phyloP scores from a whole-genome alignment of 495 filamentous ascomycete species.

The Lepidopterella palustris region DNA sequence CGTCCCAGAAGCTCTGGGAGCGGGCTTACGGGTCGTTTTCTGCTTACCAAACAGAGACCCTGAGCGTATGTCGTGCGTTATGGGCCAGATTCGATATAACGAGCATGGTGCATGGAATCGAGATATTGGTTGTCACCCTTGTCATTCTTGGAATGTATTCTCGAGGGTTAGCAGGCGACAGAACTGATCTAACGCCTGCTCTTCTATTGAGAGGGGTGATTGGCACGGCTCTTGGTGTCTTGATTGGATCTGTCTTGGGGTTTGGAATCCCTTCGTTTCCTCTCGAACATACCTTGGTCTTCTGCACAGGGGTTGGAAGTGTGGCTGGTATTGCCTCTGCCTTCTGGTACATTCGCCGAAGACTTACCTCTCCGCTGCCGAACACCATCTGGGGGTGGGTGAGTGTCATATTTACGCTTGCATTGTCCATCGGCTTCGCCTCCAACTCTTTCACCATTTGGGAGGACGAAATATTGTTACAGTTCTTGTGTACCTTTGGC shows the following conservation, averaged over 20 bases:
- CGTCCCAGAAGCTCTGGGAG: conserved; percentile 34
- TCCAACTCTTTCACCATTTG: conserved; percentile 98
- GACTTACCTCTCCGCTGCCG: conserved; percentile 57
- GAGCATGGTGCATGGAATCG: conserved; percentile 75
- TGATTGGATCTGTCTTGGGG: conserved; percentile 27
- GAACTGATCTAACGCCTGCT: conserved; percentile 46
- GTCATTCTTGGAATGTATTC: conserved; percentile 65
- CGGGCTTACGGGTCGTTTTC: conserved; percentile 55
- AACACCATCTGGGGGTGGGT: conserved; percentile 82
- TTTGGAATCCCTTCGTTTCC: conserved; percentile 25
- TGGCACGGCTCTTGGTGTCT: conserved; percentile 29
- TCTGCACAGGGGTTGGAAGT: conserved; percentile 54
- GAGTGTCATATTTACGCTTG: conserved; percentile 68
- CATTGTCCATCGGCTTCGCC: conserved; percentile 83
- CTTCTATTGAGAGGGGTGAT: conserved; percentile 39
- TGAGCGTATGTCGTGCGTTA: conserved; percentile 72
- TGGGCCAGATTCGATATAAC: conserved; percentile 88
- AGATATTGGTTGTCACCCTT: conserved; percentile 60
- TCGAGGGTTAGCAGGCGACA: conserved; percentile 48
- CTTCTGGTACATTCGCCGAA: conserved; percentile 46
- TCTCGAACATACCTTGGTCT: conserved; percentile 36
- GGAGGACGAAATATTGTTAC: conserved; percentile 93
- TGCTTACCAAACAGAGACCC: conserved; percentile 67
- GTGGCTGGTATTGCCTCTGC: conserved; percentile 54
- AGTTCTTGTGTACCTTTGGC: conserved; percentile 86